Evolutionary conservation across 768 basidiomycete genomes (phyloP).

Genomic region (Tylopilus sp.): DNA sequence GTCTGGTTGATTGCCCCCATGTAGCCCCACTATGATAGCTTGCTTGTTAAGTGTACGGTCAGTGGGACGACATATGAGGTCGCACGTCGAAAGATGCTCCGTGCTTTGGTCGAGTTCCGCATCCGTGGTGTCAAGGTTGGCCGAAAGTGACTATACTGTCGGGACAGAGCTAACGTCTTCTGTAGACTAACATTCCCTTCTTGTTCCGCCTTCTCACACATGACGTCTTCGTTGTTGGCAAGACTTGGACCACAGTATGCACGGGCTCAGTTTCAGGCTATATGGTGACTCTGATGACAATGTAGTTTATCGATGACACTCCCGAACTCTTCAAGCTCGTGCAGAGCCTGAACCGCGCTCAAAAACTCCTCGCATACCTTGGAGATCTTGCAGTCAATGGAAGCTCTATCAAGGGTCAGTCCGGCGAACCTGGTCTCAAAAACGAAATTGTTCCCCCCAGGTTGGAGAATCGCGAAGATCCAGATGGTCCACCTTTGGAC

Average conservation of each 20-base stretch:
- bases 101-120: conserved; percentile 99
- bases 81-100: conserved; percentile 97
- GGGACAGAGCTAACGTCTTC: background rate
- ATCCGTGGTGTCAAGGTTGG: conserved; percentile 95
- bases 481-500: conserved; percentile 72
- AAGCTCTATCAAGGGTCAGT: conserved; percentile 95
- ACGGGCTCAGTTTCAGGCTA: background rate
- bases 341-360: conserved; percentile 95
- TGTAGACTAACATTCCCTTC: conserved; percentile 97
- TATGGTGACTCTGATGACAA: conserved; percentile 7
- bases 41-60: conserved; percentile 94
- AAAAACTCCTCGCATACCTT: conserved; percentile 94
- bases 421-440: conserved; percentile 91
- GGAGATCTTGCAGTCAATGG: conserved; percentile 98
- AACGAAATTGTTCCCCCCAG: conserved; percentile 82
- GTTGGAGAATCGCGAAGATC: conserved; percentile 74
- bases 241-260: conserved; percentile 94
- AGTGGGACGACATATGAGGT: conserved; percentile 98
- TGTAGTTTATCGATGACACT: conserved; percentile 97
- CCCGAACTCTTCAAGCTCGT: conserved; percentile 99
- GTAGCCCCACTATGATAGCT: conserved; percentile 96
- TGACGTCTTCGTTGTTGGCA: conserved; percentile 91
- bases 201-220: conserved; percentile 96
- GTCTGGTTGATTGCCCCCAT: conserved; percentile 3
- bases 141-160: background rate